phyloP scores from a whole-genome alignment of 805 yeast species.

The Candida tammaniensis region DNA sequence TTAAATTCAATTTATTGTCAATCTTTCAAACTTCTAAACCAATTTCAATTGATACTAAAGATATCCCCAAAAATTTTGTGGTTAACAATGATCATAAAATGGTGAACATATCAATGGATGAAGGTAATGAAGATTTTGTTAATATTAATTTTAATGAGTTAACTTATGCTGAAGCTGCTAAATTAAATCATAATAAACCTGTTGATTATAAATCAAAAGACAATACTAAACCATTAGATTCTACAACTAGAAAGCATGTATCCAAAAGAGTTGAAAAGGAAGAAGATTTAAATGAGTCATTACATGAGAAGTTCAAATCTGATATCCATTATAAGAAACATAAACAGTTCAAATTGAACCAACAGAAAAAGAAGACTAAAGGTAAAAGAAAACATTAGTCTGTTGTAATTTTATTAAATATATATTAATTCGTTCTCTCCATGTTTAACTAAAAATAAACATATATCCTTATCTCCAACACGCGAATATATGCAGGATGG shows the following conservation, averaged over 20 bases:
- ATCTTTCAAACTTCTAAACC: constrained; percentile 17
- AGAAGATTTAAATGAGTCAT: constrained; percentile 7
- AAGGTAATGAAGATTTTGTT: constrained; percentile 30
- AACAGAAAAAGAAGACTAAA: constrained; percentile 11
- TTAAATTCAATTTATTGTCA: constrained; percentile 15
- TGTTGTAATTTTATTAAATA: no score
- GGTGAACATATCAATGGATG: constrained; percentile 34
- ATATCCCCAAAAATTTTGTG: constrained; percentile 27
- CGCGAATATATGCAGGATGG: constrained; percentile 2
- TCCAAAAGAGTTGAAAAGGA: constrained; percentile 1
- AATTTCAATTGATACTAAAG: no score
- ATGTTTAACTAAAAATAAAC: no score
- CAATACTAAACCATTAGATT: constrained; percentile 47
- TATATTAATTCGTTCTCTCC: no score
- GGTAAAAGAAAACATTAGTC: constrained; percentile 1
- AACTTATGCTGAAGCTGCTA: constrained; percentile 41
- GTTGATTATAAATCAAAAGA: not conserved
- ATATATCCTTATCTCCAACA: not conserved
- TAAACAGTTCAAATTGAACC: constrained; percentile 13
- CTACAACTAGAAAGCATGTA: not conserved
- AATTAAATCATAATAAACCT: constrained; percentile 1
- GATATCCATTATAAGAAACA: constrained; percentile 17
- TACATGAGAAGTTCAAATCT: constrained; percentile 17
- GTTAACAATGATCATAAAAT: constrained; percentile 24
- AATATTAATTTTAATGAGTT: constrained; percentile 34